These are phyloP conservation scores for Alternaria alternata DNA, from an alignment of 2,329 filamentous ascomycete species.

Conservation along the genomic window DNA sequence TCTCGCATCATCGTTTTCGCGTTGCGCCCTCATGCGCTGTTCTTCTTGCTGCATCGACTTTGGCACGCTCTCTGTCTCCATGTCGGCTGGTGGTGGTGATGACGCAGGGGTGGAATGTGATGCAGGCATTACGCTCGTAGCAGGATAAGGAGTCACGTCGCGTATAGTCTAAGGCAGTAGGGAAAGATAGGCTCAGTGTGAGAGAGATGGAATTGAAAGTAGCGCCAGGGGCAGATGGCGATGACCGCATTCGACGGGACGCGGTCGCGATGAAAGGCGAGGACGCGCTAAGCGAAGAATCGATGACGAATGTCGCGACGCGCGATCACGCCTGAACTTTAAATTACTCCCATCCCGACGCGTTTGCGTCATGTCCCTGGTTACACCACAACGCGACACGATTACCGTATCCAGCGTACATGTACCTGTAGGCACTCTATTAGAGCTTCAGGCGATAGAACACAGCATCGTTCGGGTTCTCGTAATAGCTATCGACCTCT, in stretches of 20 bases:
- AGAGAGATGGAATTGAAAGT: background rate
- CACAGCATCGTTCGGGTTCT: slow-evolving; percentile 61
- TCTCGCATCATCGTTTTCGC: slow-evolving; percentile 56
- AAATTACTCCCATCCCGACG: slow-evolving; percentile 5
- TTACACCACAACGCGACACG: background rate
- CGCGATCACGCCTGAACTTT: slow-evolving; percentile 35
- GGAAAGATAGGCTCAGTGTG: background rate
- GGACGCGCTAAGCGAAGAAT: slow-evolving; percentile 36
- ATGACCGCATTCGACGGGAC: slow-evolving; percentile 13
- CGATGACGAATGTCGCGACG: slow-evolving; percentile 36
- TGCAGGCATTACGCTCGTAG: slow-evolving; percentile 28
- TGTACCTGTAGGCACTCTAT: background rate
- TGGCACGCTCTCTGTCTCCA: slow-evolving; percentile 44
- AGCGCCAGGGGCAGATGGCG: slow-evolving; percentile 20
- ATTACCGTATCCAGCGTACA: background rate
- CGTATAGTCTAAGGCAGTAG: background rate
- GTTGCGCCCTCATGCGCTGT: slow-evolving; percentile 53
- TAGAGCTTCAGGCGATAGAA: slow-evolving; percentile 57
- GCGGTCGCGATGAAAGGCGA: slow-evolving; percentile 21
- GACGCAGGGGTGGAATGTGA: slow-evolving; percentile 45
- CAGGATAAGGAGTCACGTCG: slow-evolving; percentile 38
- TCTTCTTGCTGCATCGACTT: slow-evolving; percentile 57
- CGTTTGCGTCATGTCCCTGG: background rate
- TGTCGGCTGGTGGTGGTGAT: slow-evolving; percentile 42
- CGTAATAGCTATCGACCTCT: slow-evolving; percentile 63